Base-by-base conservation (phyloP, 1,284 basidiomycete genomes). In the Taiwanofungus camphoratus region DNA sequence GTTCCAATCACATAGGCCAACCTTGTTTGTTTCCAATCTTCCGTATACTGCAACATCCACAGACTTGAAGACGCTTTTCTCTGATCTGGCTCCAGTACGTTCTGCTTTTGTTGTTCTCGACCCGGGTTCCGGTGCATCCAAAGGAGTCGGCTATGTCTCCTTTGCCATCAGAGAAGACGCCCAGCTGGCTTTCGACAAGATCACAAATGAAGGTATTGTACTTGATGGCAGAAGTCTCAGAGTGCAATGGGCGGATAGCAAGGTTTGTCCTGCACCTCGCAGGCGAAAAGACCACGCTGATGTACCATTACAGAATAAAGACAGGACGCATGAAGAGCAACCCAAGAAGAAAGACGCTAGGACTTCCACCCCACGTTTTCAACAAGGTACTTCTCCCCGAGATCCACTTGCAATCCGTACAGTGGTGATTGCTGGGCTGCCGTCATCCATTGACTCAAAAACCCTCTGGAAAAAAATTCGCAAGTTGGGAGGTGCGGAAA, bases 81-180 rank as follows among this genome's bases (percentile, higher is more conserved):
- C 94, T 12, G 92, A 94, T 61, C 79, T 97, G 50, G 96, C 93
- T 2, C 96, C 95, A 9, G 84, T 99, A 16, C 79, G 92, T 36
- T 86, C 89, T 27, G 95, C 93, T 0, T 99, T 99, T 60, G 83
- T 99, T 2, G 95, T 98, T 9, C 81, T 83, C 3, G 85, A 91
- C 49, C 77, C 76, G 36, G 82, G 79, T 33, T 81, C 85, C 0
- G 86, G 88, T 29, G 76, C 83, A 22, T 94, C 92, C 3, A 97
- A 97, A 62, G 96, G 95, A 53, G 92, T 98, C n/a, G 95, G 95
- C 49, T 99, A 98, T 63, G 92, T 98, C 48, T 87, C 92, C 0
- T 99, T 94, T 65, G 83, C 93, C 1, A 74, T 92, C 50, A 77
- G 76, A 43, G 89, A 96, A 56, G 96, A 99, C 67, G 96, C 94